phyloP scores from a whole-genome alignment of 495 filamentous ascomycete species.

The Hypoxylon trugodes region DNA sequence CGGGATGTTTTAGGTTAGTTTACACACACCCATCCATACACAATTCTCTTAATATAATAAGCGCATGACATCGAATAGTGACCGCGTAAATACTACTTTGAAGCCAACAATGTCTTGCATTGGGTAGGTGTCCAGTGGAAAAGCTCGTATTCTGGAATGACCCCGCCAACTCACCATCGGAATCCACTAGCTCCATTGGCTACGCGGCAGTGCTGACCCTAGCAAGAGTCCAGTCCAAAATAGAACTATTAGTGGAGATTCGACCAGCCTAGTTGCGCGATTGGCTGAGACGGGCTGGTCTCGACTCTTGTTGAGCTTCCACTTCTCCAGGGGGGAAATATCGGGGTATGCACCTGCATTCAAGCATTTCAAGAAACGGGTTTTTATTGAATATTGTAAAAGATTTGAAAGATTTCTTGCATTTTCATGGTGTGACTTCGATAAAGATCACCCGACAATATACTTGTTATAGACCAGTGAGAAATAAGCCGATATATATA shows the following conservation, averaged over 20 bases:
- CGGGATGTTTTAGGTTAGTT: not conserved
- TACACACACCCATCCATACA: not conserved
- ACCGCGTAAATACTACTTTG: constrained; percentile 6
- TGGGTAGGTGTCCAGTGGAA: not conserved
- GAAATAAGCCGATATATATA: constrained; percentile 4
- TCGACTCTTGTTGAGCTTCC: constrained; percentile 19
- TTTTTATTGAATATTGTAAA: not conserved
- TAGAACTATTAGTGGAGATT: constrained; percentile 25
- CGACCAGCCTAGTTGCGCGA: not conserved
- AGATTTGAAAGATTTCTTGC: not conserved
- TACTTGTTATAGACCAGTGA: not conserved
- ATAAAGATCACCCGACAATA: constrained; percentile 3
- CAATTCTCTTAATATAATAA: not conserved
- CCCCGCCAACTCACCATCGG: constrained; percentile 18
- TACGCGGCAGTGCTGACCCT: constrained; percentile 18
- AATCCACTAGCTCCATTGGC: constrained; percentile 12
- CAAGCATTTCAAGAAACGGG: not conserved
- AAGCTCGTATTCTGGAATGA: constrained; percentile 42
- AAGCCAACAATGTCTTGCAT: constrained; percentile 34
- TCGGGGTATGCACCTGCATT: constrained; percentile 1
- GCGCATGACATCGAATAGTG: constrained; percentile 18
- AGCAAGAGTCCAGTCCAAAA: constrained; percentile 34
- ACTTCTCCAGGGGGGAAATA: constrained; percentile 13
- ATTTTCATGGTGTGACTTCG: not conserved
- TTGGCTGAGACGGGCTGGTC: constrained; percentile 18